Evolutionary conservation across 2,329 filamentous ascomycete species (phyloP).

Genomic region (Aspergillus persii): DNA sequence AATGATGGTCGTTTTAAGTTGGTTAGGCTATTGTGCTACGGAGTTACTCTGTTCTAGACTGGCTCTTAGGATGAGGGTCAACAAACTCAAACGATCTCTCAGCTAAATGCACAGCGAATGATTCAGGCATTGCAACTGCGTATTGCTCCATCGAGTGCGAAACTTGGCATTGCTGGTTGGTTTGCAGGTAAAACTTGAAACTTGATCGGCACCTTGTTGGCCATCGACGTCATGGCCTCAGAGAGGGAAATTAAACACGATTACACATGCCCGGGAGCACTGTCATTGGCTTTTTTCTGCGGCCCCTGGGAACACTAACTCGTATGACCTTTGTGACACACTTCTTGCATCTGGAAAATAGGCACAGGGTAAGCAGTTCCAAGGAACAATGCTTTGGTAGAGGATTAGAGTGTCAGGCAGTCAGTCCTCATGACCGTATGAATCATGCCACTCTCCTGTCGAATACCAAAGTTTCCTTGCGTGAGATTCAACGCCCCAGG

Average conservation of each 20-base stretch:
- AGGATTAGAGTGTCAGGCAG: neutral
- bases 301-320: no score
- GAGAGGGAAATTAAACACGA: neutral
- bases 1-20: no score
- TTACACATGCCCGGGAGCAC: no score
- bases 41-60: neutral
- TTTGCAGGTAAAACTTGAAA: neutral
- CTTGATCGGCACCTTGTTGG: neutral
- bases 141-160: neutral
- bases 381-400: neutral
- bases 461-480: neutral
- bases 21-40: no score
- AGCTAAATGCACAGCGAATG: neutral
- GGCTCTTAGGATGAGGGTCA: neutral
- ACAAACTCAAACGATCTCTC: neutral
- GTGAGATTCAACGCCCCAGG: neutral
- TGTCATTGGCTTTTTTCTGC: neutral
- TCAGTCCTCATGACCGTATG: neutral
- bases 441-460: neutral
- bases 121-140: neutral
- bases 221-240: neutral
- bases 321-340: neutral
- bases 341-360: neutral
- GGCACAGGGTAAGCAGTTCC: neutral
- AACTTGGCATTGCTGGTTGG: neutral